Evolutionary conservation across 768 basidiomycete species (phyloP), one percentile per base, ranked within the genome.

Genomic region (Boletus fagicola): DNA sequence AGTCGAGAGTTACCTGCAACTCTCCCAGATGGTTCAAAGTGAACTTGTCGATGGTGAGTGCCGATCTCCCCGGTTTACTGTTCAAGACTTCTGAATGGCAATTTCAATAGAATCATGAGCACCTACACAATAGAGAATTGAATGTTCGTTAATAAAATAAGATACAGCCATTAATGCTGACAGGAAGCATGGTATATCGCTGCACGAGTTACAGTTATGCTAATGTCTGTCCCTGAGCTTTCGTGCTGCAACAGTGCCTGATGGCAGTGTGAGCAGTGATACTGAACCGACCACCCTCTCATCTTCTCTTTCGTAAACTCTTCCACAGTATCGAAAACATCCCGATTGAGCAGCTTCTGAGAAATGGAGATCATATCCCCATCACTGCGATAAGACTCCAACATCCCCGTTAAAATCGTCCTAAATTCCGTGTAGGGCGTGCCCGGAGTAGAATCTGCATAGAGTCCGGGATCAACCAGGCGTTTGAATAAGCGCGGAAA

Each of bases 401-500:
- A 74, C 92, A 98, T 99, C n/a, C 92, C 90, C 0, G 86, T 87
- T 31, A 99, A 78, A 58, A 99, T 94, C 12, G 84, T 82, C 45
- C 93, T 82, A 73, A 98, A 96, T 72, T 98, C 95, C 22, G 87
- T 85, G 72, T 98, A 98, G 28, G 86, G 83, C 13, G 85, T 83
- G 35, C 84, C 80, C 24, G 80, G 76, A 1, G 84, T 75, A 4
- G 83, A 75, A 22, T 75, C 68, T 15, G 78, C 71, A 30, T 76
- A 71, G 2, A 85, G 77, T 5, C 85, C 79, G 2, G 87, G 83
- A 62, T 93, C 87, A 40, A 98, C 92, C 5, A 98, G 81, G 7
- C 94, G 85, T 64, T 91, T 94, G 82, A 99, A 96, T 10, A 99
- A 77, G 20, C 84, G 83, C 24, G 97, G 95, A 69, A 99, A 96